Evolutionary conservation across 2,329 filamentous ascomycete species (phyloP), one percentile per base, ranked within the genome.

Genomic region (Cordyceps tenuipes): DNA sequence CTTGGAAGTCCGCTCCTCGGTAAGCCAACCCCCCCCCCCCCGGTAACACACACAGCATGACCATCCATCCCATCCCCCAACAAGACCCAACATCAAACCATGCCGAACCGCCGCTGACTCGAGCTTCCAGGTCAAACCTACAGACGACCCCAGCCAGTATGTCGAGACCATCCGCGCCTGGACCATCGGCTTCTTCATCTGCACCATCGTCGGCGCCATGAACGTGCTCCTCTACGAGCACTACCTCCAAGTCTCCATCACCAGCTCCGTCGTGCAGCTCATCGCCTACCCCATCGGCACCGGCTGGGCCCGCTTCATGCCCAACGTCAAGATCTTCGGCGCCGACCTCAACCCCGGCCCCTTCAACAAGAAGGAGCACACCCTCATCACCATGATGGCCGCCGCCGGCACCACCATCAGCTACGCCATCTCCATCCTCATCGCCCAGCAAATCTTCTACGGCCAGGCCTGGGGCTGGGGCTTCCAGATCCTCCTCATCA

Each of bases 161-260:
- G 73, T 76, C 61, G 82, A 81, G 68, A 86, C 83, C 6, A 75
- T 86, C 61, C 82, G 83, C 26, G 81, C 82, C 12, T 86, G 83
- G 83, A 64, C 68, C 6, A 81, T 86, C 60, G 83, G 83, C 39
- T 64, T 82, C 58, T 2, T 85, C 46, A 75, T 85, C 60, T 81
- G 82, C 62, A 86, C 83, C 0, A 68, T 83, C 50, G 81, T 82
- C 29, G 82, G 82, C 0, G 79, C 75, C 2, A 71, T 82, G 66
- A 85, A 85, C 68, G 77, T 82, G 67, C 69, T 84, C 15, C 59
- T 55, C 43, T 57, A 61, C 17, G 59, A 58, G 53, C 54, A 61
- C 44, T 61, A 60, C 23, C 36, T 49, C 36, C 34, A 31, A 43
- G 49, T 75, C 52, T 65, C 66, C 50, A 70, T 75, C 59, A 68